Evolutionary conservation across 257 asterid genomes (phyloP).

Genomic region (Przewalskia tangutica): DNA sequence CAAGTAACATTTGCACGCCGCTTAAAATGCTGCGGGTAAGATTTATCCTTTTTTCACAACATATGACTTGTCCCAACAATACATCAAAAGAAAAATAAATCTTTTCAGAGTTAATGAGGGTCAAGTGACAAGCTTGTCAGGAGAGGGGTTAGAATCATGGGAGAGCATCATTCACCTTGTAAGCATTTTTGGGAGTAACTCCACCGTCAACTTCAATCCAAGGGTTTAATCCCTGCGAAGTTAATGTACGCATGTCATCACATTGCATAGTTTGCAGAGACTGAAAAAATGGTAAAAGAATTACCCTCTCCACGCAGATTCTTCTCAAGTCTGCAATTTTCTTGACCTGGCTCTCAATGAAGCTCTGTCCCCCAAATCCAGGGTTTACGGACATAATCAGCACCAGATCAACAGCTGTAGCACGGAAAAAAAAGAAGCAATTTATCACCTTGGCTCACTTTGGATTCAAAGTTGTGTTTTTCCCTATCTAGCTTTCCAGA

Average conservation of each 20-base stretch:
- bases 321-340: constrained; percentile 83
- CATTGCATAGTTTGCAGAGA: constrained; percentile 6
- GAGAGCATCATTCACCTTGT: constrained; percentile 44
- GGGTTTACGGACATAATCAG: constrained; percentile 98
- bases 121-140: background rate
- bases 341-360: constrained; percentile 99
- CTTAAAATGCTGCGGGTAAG: background rate
- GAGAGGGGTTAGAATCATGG: background rate
- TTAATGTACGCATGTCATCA: constrained; percentile 14
- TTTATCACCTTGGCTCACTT: background rate
- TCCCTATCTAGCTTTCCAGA: background rate
- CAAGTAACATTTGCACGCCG: background rate
- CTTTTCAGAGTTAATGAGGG: background rate
- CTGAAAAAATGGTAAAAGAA: background rate
- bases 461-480: background rate
- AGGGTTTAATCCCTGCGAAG: constrained; percentile 83
- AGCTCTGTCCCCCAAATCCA: constrained; percentile 99
- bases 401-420: constrained; percentile 76
- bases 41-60: background rate
- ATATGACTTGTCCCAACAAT: background rate
- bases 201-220: constrained; percentile 99
- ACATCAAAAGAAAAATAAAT: background rate
- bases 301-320: constrained; percentile 80
- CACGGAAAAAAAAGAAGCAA: constrained; percentile 6
- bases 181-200: constrained; percentile 83